A percentile compares a stretch with the other conserved stretches of the same genome.
Conservation (phyloP, 2,329 filamentous ascomycete genomes). For the Cryphonectria carpinicola region DNA sequence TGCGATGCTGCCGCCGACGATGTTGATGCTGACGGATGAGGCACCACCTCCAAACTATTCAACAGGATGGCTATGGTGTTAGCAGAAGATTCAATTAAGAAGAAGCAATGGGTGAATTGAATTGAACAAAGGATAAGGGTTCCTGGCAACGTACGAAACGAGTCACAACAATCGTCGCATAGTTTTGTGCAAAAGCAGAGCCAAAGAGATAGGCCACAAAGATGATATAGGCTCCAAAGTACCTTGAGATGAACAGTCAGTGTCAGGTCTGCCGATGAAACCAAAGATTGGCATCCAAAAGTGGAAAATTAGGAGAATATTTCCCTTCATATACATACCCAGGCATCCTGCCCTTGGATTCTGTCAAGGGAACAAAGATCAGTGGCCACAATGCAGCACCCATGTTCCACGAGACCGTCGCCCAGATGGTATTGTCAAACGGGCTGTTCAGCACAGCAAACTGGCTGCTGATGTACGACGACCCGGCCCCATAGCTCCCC, state of each 20-base stretch:
- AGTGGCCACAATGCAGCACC: slow-evolving; percentile 24
- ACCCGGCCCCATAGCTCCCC: slow-evolving; percentile 22
- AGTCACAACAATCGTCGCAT: slow-evolving; percentile 21
- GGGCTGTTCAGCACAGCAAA: slow-evolving; percentile 21
- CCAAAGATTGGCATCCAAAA: too few relatives aligned
- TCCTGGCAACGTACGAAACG: slow-evolving; percentile 20
- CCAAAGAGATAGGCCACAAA: slow-evolving; percentile 25
- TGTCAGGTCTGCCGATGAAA: neutral
- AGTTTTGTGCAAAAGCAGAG: slow-evolving; percentile 25
- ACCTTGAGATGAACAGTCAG: neutral
- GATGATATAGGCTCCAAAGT: slow-evolving; percentile 26
- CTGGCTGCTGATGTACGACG: slow-evolving; percentile 17
- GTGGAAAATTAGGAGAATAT: too few relatives aligned
- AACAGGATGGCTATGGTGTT: neutral
- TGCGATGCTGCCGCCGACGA: slow-evolving; percentile 23
- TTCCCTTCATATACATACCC: slow-evolving; percentile 11
- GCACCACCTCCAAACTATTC: slow-evolving; percentile 24
- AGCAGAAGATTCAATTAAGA: neutral
- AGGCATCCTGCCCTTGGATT: slow-evolving; percentile 26
- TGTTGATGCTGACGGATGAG: slow-evolving; percentile 25
- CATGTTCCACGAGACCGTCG: slow-evolving; percentile 27
- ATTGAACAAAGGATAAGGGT: too few relatives aligned
- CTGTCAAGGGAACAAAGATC: slow-evolving; percentile 23
- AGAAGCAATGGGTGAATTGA: too few relatives aligned
- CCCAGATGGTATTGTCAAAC: slow-evolving; percentile 28